Percentiles rank a stretch among this genome's conserved stretches.
Conservation (phyloP, 805 yeast genomes). For the Metschnikowia borealis region DNA sequence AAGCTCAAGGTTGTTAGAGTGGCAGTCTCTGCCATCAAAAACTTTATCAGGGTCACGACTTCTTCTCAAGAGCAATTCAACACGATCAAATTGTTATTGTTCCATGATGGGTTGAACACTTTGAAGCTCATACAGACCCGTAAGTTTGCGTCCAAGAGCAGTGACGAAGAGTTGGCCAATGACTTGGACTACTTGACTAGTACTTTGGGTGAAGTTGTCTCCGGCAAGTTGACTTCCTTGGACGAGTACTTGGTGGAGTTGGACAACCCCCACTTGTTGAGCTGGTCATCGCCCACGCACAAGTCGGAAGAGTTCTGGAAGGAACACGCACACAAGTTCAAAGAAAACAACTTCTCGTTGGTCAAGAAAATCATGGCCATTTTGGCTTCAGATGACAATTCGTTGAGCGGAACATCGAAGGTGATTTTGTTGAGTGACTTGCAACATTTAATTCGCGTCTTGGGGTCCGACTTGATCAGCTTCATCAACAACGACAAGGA, state of each 20-base stretch:
- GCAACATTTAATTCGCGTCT: conserved; percentile 38
- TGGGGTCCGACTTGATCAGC: conserved; percentile 36
- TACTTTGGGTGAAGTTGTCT: conserved; percentile 66
- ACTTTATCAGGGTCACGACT: conserved; percentile 43
- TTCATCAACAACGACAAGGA: conserved; percentile 37
- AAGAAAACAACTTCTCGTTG: conserved; percentile 70
- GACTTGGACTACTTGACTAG: conserved; percentile 62
- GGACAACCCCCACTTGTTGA: conserved; percentile 67
- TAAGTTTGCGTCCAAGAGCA: conserved; percentile 68
- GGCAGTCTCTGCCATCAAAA: conserved; percentile 68
- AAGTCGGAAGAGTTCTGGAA: conserved; percentile 85
- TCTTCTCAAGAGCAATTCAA: conserved; percentile 35
- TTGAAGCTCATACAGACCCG: conserved; percentile 71
- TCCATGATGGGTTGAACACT: conserved; percentile 70
- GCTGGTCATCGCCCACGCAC: conserved; percentile 86
- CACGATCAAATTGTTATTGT: conserved; percentile 62
- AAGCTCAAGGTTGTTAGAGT: conserved; percentile 90
- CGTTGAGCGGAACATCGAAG: conserved; percentile 19
- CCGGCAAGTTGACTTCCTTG: conserved; percentile 73
- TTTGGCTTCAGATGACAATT: conserved; percentile 32
- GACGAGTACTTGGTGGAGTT: conserved; percentile 89
- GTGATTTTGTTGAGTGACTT: conserved; percentile 42
- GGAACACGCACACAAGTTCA: conserved; percentile 73
- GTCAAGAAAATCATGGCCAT: conserved; percentile 58
- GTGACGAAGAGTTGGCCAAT: conserved; percentile 78